Evolutionary conservation across 805 yeast genomes (phyloP).

Genomic region (Candida loeiensis): DNA sequence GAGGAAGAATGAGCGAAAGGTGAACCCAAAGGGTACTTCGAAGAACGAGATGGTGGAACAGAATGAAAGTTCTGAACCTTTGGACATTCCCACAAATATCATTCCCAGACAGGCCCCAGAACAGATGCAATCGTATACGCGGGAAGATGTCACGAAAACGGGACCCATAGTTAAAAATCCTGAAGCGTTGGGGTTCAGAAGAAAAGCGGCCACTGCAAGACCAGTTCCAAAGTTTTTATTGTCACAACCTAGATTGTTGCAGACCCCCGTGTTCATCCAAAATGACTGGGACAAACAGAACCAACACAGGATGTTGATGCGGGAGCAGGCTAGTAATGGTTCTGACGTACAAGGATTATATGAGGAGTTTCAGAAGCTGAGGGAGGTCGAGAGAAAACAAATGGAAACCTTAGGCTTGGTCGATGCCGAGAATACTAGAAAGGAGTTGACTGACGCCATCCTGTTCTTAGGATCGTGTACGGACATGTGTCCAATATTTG

Average conservation of each 20-base stretch:
- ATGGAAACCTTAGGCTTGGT: slow-evolving; percentile 84
- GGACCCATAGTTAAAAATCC: slow-evolving; percentile 34
- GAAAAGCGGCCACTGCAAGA: slow-evolving; percentile 15
- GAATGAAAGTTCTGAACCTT: slow-evolving; percentile 9
- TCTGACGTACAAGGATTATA: slow-evolving; percentile 68
- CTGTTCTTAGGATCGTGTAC: slow-evolving; percentile 80
- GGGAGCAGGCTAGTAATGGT: slow-evolving; percentile 45
- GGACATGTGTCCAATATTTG: slow-evolving; percentile 95
- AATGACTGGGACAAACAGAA: slow-evolving; percentile 73
- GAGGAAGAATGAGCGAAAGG: slow-evolving; percentile 4
- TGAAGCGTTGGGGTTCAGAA: slow-evolving; percentile 26
- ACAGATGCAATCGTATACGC: slow-evolving; percentile 18
- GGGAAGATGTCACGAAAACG: slow-evolving; percentile 19
- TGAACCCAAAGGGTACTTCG: slow-evolving; percentile 4
- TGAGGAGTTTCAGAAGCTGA: slow-evolving; percentile 68
- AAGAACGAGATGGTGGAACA: slow-evolving; percentile 1
- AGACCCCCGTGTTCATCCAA: slow-evolving; percentile 30
- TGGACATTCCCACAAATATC: slow-evolving; percentile 17
- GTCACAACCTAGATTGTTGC: slow-evolving; percentile 33
- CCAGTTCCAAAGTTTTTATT: slow-evolving; percentile 36
- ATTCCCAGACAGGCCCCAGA: slow-evolving; percentile 20
- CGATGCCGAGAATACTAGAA: slow-evolving; percentile 79
- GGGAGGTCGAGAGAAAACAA: slow-evolving; percentile 67
- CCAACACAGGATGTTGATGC: slow-evolving; percentile 54
- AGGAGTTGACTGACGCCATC: slow-evolving; percentile 85